phyloP scores from a whole-genome alignment of 768 basidiomycete species.

The Russula sp. region DNA sequence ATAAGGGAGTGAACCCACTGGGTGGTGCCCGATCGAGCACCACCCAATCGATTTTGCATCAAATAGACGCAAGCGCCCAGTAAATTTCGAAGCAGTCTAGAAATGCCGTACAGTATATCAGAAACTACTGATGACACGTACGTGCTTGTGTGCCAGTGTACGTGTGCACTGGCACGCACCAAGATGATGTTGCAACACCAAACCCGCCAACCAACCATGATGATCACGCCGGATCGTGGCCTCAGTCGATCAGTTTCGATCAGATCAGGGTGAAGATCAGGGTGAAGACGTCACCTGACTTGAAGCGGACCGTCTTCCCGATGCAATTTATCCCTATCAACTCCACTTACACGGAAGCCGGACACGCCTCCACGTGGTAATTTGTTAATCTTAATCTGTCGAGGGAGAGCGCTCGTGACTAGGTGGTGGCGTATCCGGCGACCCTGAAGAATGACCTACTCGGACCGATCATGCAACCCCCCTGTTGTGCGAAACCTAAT shows the following conservation, averaged over 20 bases:
- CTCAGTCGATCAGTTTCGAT: no score
- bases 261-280: no score
- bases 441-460: slow-evolving; percentile 3
- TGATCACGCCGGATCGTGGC: no score
- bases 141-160: not conserved
- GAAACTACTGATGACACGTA: not conserved
- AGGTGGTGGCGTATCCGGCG: no score
- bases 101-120: no score
- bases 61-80: no score
- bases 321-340: not conserved
- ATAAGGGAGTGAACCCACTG: not conserved
- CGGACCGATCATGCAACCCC: slow-evolving; percentile 17
- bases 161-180: no score
- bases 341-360: not conserved
- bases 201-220: no score
- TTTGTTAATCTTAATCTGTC: not conserved
- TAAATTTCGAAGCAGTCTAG: not conserved
- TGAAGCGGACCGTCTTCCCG: not conserved
- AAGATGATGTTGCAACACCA: no score
- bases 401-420: slow-evolving; percentile 6
- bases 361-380: not conserved
- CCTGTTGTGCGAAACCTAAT: no score
- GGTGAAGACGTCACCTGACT: slow-evolving; percentile 1
- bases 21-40: slow-evolving; percentile 8
- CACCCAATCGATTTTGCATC: no score